Percentiles rank a stretch among this genome's conserved stretches.
These are phyloP conservation scores for Diphasiastrum complanatum DNA, from an alignment of 83 land plant species.

Conservation along the genomic window DNA sequence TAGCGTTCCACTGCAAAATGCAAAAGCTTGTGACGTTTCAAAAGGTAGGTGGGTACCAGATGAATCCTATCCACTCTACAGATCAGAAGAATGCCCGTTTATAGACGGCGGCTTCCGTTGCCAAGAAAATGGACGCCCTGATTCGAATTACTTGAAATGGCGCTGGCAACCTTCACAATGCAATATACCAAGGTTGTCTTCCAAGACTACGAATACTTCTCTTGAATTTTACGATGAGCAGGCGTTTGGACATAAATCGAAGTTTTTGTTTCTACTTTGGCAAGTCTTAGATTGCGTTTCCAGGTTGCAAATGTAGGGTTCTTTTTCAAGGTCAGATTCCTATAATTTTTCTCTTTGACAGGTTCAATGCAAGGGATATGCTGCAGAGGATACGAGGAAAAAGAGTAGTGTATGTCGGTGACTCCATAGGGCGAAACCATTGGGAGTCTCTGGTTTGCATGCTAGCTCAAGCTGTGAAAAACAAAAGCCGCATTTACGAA, in stretches of 20 bases:
- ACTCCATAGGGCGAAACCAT: conserved; percentile 59
- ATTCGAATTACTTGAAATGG: neutral
- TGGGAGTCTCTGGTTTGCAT: conserved; percentile 76
- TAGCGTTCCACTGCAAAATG: no score
- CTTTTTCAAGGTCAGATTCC: no score
- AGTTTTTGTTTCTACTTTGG: no score
- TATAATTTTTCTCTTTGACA: conserved; percentile 26
- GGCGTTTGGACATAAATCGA: no score
- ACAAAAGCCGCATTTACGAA: conserved; percentile 58
- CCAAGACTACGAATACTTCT: no score
- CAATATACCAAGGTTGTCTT: conserved; percentile 4
- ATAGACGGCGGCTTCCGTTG: conserved; percentile 9
- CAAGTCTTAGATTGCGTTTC: no score
- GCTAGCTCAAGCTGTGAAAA: conserved; percentile 59
- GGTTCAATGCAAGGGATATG: conserved; percentile 29
- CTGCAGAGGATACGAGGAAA: conserved; percentile 46
- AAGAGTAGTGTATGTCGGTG: conserved; percentile 62
- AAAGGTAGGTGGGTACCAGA: conserved; percentile 3
- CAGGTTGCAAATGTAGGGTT: no score
- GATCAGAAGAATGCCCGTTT: conserved; percentile 1
- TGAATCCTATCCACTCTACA: conserved; percentile 5
- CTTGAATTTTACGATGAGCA: no score
- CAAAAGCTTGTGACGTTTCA: neutral
- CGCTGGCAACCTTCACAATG: neutral
- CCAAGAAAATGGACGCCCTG: conserved; percentile 13